A percentile compares a stretch with the other conserved stretches of the same genome.
These are phyloP conservation scores for Candida vartiovaarae DNA, from an alignment of 805 yeast species.

Conservation along the genomic window DNA sequence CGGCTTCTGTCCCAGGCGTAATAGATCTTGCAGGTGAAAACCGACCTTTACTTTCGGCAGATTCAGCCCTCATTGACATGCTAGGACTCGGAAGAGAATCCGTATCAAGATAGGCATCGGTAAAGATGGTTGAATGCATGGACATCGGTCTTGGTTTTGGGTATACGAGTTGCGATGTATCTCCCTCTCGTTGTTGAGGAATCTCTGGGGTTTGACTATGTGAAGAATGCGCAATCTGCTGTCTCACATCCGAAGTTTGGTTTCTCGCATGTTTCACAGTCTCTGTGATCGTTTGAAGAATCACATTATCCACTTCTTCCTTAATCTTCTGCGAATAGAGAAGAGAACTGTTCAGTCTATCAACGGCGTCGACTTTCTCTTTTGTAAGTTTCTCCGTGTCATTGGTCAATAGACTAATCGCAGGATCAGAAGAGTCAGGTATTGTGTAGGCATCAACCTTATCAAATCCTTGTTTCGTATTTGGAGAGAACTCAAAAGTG, in stretches of 20 bases:
- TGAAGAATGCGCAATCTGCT: slow-evolving; percentile 3
- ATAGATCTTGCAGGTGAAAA: slow-evolving; percentile 30
- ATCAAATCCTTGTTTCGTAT: slow-evolving; percentile 49
- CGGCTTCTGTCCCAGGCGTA: slow-evolving; percentile 37
- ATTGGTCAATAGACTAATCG: slow-evolving; percentile 50
- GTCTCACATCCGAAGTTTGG: slow-evolving; percentile 17
- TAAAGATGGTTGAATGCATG: slow-evolving; percentile 26
- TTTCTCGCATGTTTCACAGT: slow-evolving; percentile 46
- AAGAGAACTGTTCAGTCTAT: slow-evolving; percentile 65
- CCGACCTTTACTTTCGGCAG: slow-evolving; percentile 12
- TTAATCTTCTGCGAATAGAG: slow-evolving; percentile 72
- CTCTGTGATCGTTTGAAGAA: slow-evolving; percentile 53
- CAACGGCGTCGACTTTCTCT: slow-evolving; percentile 62
- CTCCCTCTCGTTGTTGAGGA: slow-evolving; percentile 5
- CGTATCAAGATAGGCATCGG: slow-evolving; percentile 33
- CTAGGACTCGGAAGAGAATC: slow-evolving; percentile 34
- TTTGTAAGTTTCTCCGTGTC: slow-evolving; percentile 60
- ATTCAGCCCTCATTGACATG: slow-evolving; percentile 2
- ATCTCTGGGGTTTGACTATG: slow-evolving; percentile 2
- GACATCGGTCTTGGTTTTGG: slow-evolving; percentile 21
- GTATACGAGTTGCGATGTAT: slow-evolving; percentile 8
- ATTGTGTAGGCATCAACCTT: slow-evolving; percentile 29
- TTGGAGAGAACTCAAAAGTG: slow-evolving; percentile 45
- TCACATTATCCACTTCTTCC: slow-evolving; percentile 67
- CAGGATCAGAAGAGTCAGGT: slow-evolving; percentile 57